Evolutionary conservation across 2,329 filamentous ascomycete genomes (phyloP).

Genomic region (Davidsoniella australis): DNA sequence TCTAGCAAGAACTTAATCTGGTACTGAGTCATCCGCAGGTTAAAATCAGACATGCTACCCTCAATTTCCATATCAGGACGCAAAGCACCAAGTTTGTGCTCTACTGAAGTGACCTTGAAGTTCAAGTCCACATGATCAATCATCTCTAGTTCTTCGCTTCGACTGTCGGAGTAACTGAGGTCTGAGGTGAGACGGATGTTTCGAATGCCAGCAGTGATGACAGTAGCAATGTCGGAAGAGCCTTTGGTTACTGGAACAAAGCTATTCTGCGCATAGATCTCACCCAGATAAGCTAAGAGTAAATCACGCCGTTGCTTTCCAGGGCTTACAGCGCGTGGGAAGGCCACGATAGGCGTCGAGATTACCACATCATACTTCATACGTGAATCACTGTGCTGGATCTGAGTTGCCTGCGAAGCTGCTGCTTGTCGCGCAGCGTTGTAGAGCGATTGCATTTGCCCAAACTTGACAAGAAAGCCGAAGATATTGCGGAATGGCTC

Average conservation of each 20-base stretch:
- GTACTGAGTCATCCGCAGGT: constrained; percentile 73
- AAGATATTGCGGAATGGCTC: constrained; percentile 97
- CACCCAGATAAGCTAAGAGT: constrained; percentile 82
- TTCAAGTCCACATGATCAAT: constrained; percentile 93
- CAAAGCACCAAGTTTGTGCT: constrained; percentile 60
- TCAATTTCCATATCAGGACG: constrained; percentile 84
- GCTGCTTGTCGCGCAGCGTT: constrained; percentile 92
- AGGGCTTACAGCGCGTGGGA: constrained; percentile 60
- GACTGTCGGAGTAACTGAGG: constrained; percentile 58
- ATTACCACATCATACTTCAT: constrained; percentile 90
- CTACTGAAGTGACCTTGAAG: constrained; percentile 81
- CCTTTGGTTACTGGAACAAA: constrained; percentile 40
- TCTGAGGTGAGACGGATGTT: constrained; percentile 83
- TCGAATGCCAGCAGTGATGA: constrained; percentile 75
- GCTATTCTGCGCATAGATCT: constrained; percentile 91
- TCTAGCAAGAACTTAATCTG: constrained; percentile 83
- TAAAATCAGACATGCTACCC: constrained; percentile 83
- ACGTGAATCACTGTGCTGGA: constrained; percentile 77
- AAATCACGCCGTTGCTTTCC: constrained; percentile 60
- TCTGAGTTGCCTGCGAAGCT: constrained; percentile 78
- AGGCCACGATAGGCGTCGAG: constrained; percentile 90
- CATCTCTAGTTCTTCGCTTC: constrained; percentile 77
- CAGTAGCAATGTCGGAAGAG: constrained; percentile 62
- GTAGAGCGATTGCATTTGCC: constrained; percentile 98
- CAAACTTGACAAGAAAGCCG: constrained; percentile 95